Percentiles rank a stretch among this genome's conserved stretches.
phyloP scores from a whole-genome alignment of 768 basidiomycete genomes.

The Mycena kentingensis region DNA sequence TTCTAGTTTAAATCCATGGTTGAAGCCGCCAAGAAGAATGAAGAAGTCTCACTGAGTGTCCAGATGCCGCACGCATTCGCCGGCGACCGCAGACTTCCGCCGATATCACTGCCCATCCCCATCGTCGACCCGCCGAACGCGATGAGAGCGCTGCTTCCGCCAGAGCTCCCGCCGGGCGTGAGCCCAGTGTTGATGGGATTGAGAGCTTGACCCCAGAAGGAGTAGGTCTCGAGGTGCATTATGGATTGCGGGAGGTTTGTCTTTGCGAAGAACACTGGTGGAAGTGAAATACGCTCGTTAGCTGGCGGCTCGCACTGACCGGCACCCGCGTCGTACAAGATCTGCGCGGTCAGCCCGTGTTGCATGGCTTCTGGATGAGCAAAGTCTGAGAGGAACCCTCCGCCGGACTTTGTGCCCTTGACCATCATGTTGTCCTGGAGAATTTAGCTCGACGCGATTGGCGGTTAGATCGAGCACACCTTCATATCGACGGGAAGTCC shows the following conservation, averaged over 20 bases:
- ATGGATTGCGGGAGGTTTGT: slow-evolving; percentile 47
- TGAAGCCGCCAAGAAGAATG: not conserved
- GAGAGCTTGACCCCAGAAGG: slow-evolving; percentile 36
- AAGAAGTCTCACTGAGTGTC: slow-evolving; percentile 14
- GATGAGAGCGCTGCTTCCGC: slow-evolving; percentile 52
- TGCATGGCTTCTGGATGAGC: slow-evolving; percentile 13
- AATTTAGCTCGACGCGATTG: slow-evolving; percentile 11
- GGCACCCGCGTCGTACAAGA: slow-evolving; percentile 45
- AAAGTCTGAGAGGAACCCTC: slow-evolving; percentile 34
- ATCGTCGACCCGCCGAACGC: slow-evolving; percentile 48
- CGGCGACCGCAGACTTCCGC: slow-evolving; percentile 38
- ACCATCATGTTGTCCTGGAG: slow-evolving; percentile 46
- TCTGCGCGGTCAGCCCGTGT: slow-evolving; percentile 30
- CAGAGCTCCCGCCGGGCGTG: slow-evolving; percentile 54
- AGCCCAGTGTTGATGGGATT: slow-evolving; percentile 49
- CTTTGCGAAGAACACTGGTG: slow-evolving; percentile 46
- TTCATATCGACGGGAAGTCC: slow-evolving; percentile 41
- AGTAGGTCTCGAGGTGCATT: slow-evolving; percentile 40
- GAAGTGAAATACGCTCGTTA: too few relatives aligned
- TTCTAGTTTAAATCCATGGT: slow-evolving; percentile 5
- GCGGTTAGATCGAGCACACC: slow-evolving; percentile 36
- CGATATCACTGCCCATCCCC: slow-evolving; percentile 44
- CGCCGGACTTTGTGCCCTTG: slow-evolving; percentile 41
- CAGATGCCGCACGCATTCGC: slow-evolving; percentile 26
- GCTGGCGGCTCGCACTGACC: too few relatives aligned